Evolutionary conservation across 2,329 filamentous ascomycete species (phyloP).

Genomic region (Aspergillus brasiliensis): DNA sequence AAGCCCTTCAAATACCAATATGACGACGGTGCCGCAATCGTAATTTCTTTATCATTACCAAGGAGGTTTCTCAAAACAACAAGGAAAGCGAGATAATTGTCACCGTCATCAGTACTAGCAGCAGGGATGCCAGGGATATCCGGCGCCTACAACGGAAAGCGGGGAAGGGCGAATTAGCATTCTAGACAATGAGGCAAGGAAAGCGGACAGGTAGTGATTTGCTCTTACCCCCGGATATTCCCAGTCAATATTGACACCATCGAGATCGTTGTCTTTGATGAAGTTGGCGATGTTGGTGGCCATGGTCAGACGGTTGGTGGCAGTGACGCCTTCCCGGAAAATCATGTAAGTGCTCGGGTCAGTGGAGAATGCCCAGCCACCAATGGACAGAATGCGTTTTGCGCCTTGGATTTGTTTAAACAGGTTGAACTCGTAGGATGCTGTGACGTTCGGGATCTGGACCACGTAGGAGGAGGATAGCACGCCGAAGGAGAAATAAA

Average conservation of each 20-base stretch:
- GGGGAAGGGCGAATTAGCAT: not conserved
- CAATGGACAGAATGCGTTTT: constrained; percentile 49
- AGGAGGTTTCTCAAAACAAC: constrained; percentile 23
- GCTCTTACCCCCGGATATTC: constrained; percentile 17
- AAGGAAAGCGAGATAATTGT: constrained; percentile 40
- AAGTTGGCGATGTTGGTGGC: constrained; percentile 36
- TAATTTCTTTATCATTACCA: constrained; percentile 22
- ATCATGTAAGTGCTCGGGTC: constrained; percentile 40
- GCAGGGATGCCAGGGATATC: constrained; percentile 30
- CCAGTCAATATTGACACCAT: constrained; percentile 17
- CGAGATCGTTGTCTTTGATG: constrained; percentile 12
- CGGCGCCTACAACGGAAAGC: constrained; percentile 1
- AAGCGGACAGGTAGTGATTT: not conserved
- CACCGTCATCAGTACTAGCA: constrained; percentile 31
- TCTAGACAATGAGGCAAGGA: not conserved
- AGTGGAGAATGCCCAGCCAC: constrained; percentile 51
- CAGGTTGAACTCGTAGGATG: constrained; percentile 32
- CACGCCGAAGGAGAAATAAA: constrained; percentile 43
- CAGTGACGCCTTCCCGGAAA: constrained; percentile 39
- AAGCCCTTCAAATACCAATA: constrained; percentile 30
- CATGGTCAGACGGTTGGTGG: constrained; percentile 43
- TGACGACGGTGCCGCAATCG: constrained; percentile 32
- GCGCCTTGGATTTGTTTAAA: constrained; percentile 33
- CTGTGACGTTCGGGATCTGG: constrained; percentile 20
- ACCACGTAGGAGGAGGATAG: constrained; percentile 36